Evolutionary conservation across 2,329 filamentous ascomycete genomes (phyloP).

Genomic region (Fusarium verticillioides): DNA sequence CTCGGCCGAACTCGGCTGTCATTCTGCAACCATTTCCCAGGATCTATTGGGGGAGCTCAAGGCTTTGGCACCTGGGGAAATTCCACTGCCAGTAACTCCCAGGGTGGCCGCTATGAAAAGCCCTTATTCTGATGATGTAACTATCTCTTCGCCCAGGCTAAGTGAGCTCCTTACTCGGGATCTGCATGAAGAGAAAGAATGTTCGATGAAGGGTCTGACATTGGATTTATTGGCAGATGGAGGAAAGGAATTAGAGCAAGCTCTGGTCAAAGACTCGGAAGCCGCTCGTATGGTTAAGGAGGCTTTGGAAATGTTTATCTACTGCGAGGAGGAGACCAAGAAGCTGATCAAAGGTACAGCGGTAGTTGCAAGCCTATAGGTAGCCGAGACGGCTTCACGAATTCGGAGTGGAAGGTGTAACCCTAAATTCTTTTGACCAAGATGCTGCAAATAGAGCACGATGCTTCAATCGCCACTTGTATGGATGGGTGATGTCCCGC

Average conservation of each 20-base stretch:
- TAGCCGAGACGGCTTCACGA: accelerated
- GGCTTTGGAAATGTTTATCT: not conserved
- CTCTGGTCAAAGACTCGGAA: not conserved
- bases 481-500: too few relatives aligned
- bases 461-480: too few relatives aligned
- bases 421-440: too few relatives aligned
- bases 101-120: not conserved
- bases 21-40: not conserved
- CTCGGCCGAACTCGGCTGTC: not conserved
- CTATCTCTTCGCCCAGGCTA: not conserved
- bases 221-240: not conserved
- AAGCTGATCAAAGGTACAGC: not conserved
- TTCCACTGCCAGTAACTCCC: not conserved
- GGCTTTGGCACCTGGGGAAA: too few relatives aligned
- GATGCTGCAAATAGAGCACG: too few relatives aligned
- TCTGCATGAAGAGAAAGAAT: not conserved
- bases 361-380: not conserved
- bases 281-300: not conserved
- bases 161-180: not conserved
- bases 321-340: not conserved
- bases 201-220: not conserved
- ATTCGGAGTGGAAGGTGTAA: too few relatives aligned
- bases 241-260: not conserved
- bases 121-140: not conserved
- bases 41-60: not conserved